Base-by-base conservation (phyloP, 805 yeast species). In the Starmerella powellii region DNA sequence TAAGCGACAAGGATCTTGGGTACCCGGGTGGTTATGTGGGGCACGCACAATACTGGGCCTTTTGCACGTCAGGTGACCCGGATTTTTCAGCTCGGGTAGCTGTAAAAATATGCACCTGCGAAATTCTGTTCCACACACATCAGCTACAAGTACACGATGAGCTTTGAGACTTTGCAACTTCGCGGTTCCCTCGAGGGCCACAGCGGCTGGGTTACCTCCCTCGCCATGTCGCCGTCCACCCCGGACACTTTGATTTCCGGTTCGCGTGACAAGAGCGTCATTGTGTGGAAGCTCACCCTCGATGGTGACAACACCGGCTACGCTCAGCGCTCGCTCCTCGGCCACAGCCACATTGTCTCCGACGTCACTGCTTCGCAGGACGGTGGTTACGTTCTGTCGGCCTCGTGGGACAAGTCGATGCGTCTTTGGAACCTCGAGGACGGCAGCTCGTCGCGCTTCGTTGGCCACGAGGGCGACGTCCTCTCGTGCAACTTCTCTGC, bases 321-420 rank as follows among this genome's bases (percentile, higher is more conserved):
- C 62, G 93, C 99, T 69, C 84, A 86, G 76, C 85, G 80, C 72
- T 84, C 96, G 58, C 79, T 91, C 70, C 81, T 76, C 66, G 99
- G 98, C 66, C 98, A 91, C 85, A 81, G 94, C 60, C 98, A 91
- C 86, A 88, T 91, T 64, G 95, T 91, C 59, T 87, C 86, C 73
- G 98, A 91, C 67, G 88, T 86, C 67, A 83, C 91, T 66, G 81
- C 91, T 72, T 84, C 97, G 55, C 86, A 93, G 65, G 98, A 91
- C 67, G 97, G 97, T 69, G 78, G 80, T 64, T 88, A 78, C 76
- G 97, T 96, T 64, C 74, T 91, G 68, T 91, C 98, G 54, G 95
- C 94, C 63, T 91, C 98, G 62, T 91, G 99, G 99, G 98, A 91
- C 71, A 85, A 82, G 76, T 87, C 98, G 65, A 76, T 93, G 68